phyloP scores from a whole-genome alignment of 768 basidiomycete genomes.

The Tylopilus sp. region DNA sequence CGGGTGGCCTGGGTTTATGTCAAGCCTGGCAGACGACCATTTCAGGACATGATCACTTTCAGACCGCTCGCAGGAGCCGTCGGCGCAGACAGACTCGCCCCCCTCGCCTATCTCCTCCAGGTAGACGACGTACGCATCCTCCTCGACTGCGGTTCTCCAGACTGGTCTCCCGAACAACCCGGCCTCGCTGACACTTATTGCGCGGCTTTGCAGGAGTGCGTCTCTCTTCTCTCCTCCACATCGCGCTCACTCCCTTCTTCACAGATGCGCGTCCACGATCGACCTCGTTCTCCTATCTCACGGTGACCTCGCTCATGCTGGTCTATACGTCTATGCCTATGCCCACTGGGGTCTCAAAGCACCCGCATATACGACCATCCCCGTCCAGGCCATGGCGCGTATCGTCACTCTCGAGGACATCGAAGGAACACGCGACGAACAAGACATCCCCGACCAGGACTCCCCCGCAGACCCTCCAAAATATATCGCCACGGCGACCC shows the following conservation, averaged over 20 bases:
- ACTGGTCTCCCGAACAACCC: slow-evolving; percentile 66
- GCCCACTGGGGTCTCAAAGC: slow-evolving; percentile 85
- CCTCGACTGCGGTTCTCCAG: slow-evolving; percentile 91
- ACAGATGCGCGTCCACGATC: slow-evolving; percentile 66
- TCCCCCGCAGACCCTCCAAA: slow-evolving; percentile 32
- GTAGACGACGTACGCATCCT: slow-evolving; percentile 93
- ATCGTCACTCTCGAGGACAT: slow-evolving; percentile 89
- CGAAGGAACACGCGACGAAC: slow-evolving; percentile 74
- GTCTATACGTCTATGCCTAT: slow-evolving; percentile 91
- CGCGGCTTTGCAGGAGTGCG: slow-evolving; percentile 62
- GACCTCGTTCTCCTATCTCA: slow-evolving; percentile 94
- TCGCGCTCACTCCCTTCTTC: slow-evolving; percentile 1
- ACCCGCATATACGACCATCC: slow-evolving; percentile 90
- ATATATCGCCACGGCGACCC: slow-evolving; percentile 72
- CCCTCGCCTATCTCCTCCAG: slow-evolving; percentile 83
- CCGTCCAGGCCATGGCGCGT: slow-evolving; percentile 93
- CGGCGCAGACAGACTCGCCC: slow-evolving; percentile 56
- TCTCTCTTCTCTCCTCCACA: slow-evolving; percentile 11
- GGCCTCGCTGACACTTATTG: slow-evolving; percentile 49
- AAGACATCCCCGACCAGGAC: slow-evolving; percentile 46
- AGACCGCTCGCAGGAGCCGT: slow-evolving; percentile 87
- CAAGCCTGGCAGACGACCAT: not conserved
- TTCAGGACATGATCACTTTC: slow-evolving; percentile 68
- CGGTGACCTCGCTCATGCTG: slow-evolving; percentile 85
- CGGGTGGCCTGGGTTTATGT: slow-evolving; percentile 15